Evolutionary conservation across 805 yeast genomes (phyloP), one percentile per base, ranked within the genome.

Genomic region (Starmerella floricola): DNA sequence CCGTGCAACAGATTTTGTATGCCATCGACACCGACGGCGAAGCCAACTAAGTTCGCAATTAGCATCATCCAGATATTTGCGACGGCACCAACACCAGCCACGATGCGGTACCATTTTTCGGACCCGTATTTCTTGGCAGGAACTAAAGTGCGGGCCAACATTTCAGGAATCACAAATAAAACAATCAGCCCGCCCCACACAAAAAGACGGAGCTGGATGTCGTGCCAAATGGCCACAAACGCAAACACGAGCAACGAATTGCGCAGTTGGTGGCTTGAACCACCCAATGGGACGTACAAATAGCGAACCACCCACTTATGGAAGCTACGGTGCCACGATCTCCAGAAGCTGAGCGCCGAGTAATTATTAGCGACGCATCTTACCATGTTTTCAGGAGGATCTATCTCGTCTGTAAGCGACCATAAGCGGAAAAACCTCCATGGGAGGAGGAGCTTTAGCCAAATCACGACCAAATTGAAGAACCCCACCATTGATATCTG

Each of bases 171-270:
- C 34, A 91, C 70, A 57, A 88, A 88, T 17, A 88, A 51, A 4
- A 91, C 96, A 40, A 88, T 70, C 21, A 84, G 62, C 95, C 96
- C 87, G 10, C 99, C 97, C 99, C 99, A 91, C 42, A 88, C 64
- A 37, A 91, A 64, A 39, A 91, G 64, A 48, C 76, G 78, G 55
- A 91, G 69, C 62, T 91, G 87, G 50, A 91, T 87, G 57, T 91
- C 99, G 63, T 91, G 99, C 99, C 99, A 91, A 24, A 91, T 66
- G 2, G 98, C 97, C 18, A 91, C 98, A 62, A 91, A 91, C 13
- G 94, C 75, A 58, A 91, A 91, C 13, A 88, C 96, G 10, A 87
- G 73, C 28, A 88, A 63, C 10, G 87, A 76, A 47, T 88, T 86
- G 36, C 81, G 52, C 8, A 88, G 62, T 49, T 96, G 69, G 52